Base-by-base conservation (phyloP, 2,329 filamentous ascomycete genomes). In the Canariomyces notabilis region DNA sequence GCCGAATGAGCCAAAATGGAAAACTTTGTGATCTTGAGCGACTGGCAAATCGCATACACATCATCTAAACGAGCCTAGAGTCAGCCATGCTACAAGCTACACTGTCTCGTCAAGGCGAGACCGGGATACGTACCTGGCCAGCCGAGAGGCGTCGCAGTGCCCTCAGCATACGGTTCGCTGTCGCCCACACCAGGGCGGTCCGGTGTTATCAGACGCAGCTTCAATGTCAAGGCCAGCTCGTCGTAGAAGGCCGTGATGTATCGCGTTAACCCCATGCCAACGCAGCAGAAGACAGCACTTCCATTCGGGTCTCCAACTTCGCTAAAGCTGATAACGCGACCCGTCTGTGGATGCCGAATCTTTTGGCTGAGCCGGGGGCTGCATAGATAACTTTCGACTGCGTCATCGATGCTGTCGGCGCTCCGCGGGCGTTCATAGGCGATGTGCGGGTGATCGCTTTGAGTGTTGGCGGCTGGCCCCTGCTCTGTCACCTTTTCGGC, bases 181-280 rank as follows among this genome's bases (percentile, higher is more conserved):
- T 89, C 90, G 38, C 93, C 93, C 14, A 98, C 88, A 20, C 93
- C 93, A 44, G 93, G 93, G 43, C 93, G 81, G 65, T 98, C 93
- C 5, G 91, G 86, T 0, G 93, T 97, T 55, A 98, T 95, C 42
- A 98, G 75, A 16, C 93, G 82, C 46, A 98, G 69, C 64, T 89
- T 93, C 49, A 98, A 71, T 1, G 90, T 95, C 59, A 87, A 71
- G 2, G 93, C 93, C 43, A 98, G 73, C 64, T 98, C 93, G 63
- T 98, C 93, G 62, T 97, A 98, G 63, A 98, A 98, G 0, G 90
- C 89, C 50, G 89, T 96, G 49, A 98, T 87, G 63, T 93, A 98
- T 66, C 93, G 80, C 9, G 93, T 98, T 59, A 98, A 68, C 0
- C 93, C 93, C 93, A 98, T 98, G 16, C 93, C 93, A 2, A 98